phyloP scores from a whole-genome alignment of 495 filamentous ascomycete genomes.

The Talaromyces trachyspermus region DNA sequence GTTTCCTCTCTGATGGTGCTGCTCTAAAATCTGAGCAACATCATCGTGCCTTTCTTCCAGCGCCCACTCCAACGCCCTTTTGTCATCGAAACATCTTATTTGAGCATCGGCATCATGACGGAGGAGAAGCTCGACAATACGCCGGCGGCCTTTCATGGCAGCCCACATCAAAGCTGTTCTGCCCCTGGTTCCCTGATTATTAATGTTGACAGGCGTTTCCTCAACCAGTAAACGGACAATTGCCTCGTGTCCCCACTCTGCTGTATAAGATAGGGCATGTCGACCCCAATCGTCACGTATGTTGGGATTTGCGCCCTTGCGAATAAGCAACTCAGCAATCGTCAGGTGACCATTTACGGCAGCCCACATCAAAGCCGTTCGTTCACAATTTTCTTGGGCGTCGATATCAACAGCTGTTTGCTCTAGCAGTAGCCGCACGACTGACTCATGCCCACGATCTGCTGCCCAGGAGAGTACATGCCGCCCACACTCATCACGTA shows the following conservation, averaged over 20 bases:
- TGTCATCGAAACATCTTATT: background rate
- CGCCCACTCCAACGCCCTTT: background rate
- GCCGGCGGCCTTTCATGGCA: background rate
- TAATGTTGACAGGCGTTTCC: background rate
- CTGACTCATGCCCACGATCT: slow-evolving; percentile 8
- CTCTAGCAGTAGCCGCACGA: slow-evolving; percentile 25
- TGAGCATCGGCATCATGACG: background rate
- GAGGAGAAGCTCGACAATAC: background rate
- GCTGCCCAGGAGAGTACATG: background rate
- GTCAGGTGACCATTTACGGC: slow-evolving; percentile 15
- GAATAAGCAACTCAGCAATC: slow-evolving; percentile 18
- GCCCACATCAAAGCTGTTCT: slow-evolving; percentile 1
- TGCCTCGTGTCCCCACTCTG: slow-evolving; percentile 8
- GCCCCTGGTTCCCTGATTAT: background rate
- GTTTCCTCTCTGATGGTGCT: background rate
- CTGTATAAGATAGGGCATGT: background rate
- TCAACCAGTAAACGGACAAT: background rate
- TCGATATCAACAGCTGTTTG: slow-evolving; percentile 9
- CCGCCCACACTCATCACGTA: slow-evolving; percentile 9
- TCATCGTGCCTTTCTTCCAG: background rate
- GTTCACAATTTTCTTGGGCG: background rate
- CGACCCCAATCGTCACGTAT: slow-evolving; percentile 10
- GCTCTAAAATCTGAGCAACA: background rate
- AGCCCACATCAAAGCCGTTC: slow-evolving; percentile 3
- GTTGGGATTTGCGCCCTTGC: slow-evolving; percentile 18